Evolutionary conservation across 306 rosid genomes (phyloP), one percentile per base, ranked within the genome.

Genomic region (Crotalaria pallida): DNA sequence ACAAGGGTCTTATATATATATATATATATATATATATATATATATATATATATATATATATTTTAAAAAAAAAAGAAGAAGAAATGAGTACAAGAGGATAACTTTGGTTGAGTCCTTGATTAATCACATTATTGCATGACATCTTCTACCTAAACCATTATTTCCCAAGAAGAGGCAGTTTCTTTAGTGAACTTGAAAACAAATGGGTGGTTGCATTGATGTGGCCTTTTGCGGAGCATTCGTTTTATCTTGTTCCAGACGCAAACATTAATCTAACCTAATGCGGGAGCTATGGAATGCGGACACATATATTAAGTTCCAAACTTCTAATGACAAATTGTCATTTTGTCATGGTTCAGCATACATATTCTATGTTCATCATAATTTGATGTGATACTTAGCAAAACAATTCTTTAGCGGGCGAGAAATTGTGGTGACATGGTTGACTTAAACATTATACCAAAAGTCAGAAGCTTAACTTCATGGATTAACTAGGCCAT

Each of bases 201-300:
- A 68, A 74, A 58, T 24, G 85, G 44, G 84, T 84, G 70, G 88
- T 81, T 84, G 69, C 81, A 70, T 60, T 74, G 49, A 43, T 52
- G 56, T 36, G 23, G 65, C 78, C 34, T 18, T 51, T 31, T 61
- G 33, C 41, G n/a, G n/a, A 36, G 21, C 74, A 16, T 72, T 76
- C 71, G 27, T 34, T 70, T 29, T 74, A 17, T 41, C 90, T 81
- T 87, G 83, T 75, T 71, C 72, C 56, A 55, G 36, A 89, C 83
- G 85, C 41, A 77, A 87, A 58, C 45, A 12, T 41, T 67, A 65
- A 36, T 48, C 57, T 49, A 27, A 71, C 73, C 73, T 65, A 72
- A 78, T 17, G 10, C 16, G 10, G 13, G 29, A 23, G 40, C 48
- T 71, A 16, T 22, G 17, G 66, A 77, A 55, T 77, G 41, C 47